Evolutionary conservation across 192 early-diverging fungal species (phyloP), one percentile per base, ranked within the genome.

Genomic region (Gaertneriomyces sp.): DNA sequence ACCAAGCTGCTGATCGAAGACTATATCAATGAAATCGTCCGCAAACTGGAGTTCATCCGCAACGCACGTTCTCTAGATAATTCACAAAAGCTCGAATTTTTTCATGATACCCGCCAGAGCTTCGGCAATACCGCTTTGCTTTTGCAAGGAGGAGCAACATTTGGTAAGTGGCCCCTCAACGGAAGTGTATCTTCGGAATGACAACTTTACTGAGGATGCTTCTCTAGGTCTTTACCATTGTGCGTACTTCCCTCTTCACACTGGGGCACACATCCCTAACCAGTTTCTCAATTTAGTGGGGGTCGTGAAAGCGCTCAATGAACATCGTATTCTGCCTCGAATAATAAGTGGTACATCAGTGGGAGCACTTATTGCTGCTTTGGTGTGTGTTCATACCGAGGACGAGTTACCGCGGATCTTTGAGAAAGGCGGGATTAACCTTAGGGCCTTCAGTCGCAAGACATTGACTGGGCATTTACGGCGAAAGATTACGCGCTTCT

Each of bases 311-410:
- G 83, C 90, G 1, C 75, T 92, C 12, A 76, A 79, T 60, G 82
- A 88, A 46, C 75, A 84, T 58, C 74, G 77, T 0, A 53, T 90
- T 4, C 63, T 92, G 45, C 90, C 90, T 9, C 74, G 88, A 12
- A 87, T 92, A 45, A 89, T 92, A 50, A 83, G 86, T 63, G 89
- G 90, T n/a, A 86, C 86, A 7, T 84, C 84, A 19, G 82, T 90
- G 17, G 87, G 89, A 20, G 88, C 89, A 3, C 61, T 92, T 20
- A 85, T 90, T 40, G 90, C 90, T 3, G 85, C 89, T 7, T 58
- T 90, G 19, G 84, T 92, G 25, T 90, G 90, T 61, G 84, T 88
- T 64, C 84, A 83, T 57, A 87, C 87, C 4, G 89, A 90, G 69
- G 85, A 88, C 11, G 90, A 90, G 55, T 62, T 92, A 11, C 85